Evolutionary conservation across 1,284 basidiomycete genomes (phyloP).

Genomic region (Pseudozyma hubeiensis): DNA sequence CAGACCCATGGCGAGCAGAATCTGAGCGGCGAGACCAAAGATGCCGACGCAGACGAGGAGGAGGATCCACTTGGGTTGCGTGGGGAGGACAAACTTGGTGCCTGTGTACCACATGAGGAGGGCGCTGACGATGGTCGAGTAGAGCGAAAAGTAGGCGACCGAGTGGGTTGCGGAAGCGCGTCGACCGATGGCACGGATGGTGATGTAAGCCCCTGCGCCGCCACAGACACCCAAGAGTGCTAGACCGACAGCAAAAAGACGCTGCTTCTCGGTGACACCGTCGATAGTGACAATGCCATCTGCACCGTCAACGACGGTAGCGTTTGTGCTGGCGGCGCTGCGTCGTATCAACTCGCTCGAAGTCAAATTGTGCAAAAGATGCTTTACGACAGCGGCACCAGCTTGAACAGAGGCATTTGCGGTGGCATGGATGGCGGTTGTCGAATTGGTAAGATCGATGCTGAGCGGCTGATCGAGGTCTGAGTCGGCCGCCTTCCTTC

Average conservation of each 20-base stretch:
- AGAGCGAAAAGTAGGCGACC: constrained; percentile 77
- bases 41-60: constrained; percentile 55
- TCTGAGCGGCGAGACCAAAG: constrained; percentile 54
- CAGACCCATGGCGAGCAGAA: constrained; percentile 52
- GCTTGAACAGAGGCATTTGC: constrained; percentile 15
- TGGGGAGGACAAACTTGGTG: constrained; percentile 45
- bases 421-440: not conserved
- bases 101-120: constrained; percentile 60
- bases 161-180: constrained; percentile 80
- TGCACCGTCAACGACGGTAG: constrained; percentile 2
- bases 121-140: constrained; percentile 74
- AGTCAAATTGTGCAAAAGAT: constrained; percentile 23
- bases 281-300: constrained; percentile 14
- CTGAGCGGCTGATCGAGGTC: constrained; percentile 28
- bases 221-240: constrained; percentile 76
- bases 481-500: constrained; percentile 29
- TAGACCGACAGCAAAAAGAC: constrained; percentile 74
- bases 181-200: constrained; percentile 79
- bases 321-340: not conserved
- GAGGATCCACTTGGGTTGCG: constrained; percentile 32
- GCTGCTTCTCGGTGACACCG: constrained; percentile 69
- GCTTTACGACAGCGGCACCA: constrained; percentile 18
- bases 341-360: constrained; percentile 11
- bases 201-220: constrained; percentile 75
- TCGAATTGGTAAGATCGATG: constrained; percentile 7